A percentile compares a stretch with the other conserved stretches of the same genome.
These are phyloP conservation scores for Mycosarcoma mackinlayi DNA, from an alignment of 1,284 basidiomycete species.

Conservation along the genomic window DNA sequence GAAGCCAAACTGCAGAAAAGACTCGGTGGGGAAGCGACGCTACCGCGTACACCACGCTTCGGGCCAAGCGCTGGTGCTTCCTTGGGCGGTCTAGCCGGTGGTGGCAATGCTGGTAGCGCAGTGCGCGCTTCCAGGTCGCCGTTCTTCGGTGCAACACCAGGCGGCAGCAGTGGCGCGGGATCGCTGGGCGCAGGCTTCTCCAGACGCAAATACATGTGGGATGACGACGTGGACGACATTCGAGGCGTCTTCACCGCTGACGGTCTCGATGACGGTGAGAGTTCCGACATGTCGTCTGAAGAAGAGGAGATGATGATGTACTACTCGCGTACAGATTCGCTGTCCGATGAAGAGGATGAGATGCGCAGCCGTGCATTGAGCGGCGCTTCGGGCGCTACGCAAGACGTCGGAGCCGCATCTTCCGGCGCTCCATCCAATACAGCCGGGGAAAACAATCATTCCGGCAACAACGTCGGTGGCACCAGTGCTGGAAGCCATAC, in stretches of 20 bases:
- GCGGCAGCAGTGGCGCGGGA: background rate
- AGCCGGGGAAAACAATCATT: background rate
- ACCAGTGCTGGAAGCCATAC: background rate
- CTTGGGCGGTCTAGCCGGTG: background rate
- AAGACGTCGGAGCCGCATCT: background rate
- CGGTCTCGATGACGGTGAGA: conserved; percentile 36
- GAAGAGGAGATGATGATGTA: conserved; percentile 48
- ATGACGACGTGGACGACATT: conserved; percentile 51
- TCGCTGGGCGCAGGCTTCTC: conserved; percentile 8
- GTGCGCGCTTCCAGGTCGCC: conserved; percentile 25
- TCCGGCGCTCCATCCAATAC: background rate
- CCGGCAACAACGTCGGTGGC: background rate
- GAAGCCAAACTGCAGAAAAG: conserved; percentile 64
- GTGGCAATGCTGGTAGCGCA: background rate
- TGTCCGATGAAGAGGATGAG: conserved; percentile 33
- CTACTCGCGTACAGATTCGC: conserved; percentile 36
- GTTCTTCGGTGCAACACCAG: conserved; percentile 19
- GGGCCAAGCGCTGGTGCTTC: conserved; percentile 9
- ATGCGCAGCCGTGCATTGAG: conserved; percentile 7
- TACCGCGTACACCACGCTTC: conserved; percentile 42
- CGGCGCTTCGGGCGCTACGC: conserved; percentile 8
- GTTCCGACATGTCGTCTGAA: conserved; percentile 30
- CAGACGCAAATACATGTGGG: conserved; percentile 46
- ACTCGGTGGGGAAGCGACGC: conserved; percentile 41
- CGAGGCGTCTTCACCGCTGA: conserved; percentile 37